Evolutionary conservation across 495 filamentous ascomycete species (phyloP), one percentile per base, ranked within the genome.

Genomic region (Penicillium tannophilum): DNA sequence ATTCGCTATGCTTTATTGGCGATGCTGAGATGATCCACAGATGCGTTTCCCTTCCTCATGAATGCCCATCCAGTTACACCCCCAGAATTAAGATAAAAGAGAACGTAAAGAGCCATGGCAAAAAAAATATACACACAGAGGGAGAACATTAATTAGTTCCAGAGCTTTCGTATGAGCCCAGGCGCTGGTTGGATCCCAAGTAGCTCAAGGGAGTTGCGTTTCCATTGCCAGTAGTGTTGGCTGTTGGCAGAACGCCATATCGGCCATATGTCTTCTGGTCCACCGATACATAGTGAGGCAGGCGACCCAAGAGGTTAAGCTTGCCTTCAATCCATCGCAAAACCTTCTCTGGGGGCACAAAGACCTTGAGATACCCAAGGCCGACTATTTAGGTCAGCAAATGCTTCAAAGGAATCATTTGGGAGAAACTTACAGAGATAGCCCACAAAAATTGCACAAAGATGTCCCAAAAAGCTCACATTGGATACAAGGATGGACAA

Each of bases 181-280:
- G 73, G 56, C 88, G 78, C 67, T 92, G 88, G n/a, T 74, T 75
- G 11, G 78, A 74, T 10, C 84, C 87, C 44, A 86, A 68, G 60
- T 85, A 82, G 48, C 77, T 82, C 75, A 88, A 72, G 1, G 84
- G 78, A n/a, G 82, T 76, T 50, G 72, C 70, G 41, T 51, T 65
- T 28, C 43, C 70, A 67, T 48, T 81, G 81, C n/a, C 62, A 68
- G 63, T 61, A 5, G 68, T 44, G 20, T 68, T 78, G 30, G 76
- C 79, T 0, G 85, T 84, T 2, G 92, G 92, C 20, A 97, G 76
- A 17, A 97, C 90, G 1, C 92, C 92, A 67, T 93, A 96, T 48
- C 92, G 82, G n/a, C 92, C 92, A 66, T 91, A 95, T n/a, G 89
- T 95, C 82, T 95, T 96, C 69, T 96, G 92, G 66, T 97, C 92